Evolutionary conservation across 2,329 filamentous ascomycete genomes (phyloP).

Genomic region (Arthrobotrys pseudoclavata): DNA sequence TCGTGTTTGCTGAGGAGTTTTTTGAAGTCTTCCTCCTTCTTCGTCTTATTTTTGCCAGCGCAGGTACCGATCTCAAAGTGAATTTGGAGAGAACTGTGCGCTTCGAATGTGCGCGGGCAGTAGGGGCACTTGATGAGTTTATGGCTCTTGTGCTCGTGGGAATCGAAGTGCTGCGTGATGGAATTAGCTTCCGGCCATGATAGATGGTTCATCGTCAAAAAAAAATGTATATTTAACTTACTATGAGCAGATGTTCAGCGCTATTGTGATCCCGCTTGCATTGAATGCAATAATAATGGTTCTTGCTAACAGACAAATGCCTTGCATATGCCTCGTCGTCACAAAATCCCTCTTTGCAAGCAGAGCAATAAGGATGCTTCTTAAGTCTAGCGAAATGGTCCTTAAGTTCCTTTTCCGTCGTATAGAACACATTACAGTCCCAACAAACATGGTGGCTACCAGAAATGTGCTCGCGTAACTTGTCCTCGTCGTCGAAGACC

Average conservation of each 20-base stretch:
- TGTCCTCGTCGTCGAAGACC: conserved; percentile 49
- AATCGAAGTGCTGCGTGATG: conserved; percentile 43
- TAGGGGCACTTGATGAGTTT: conserved; percentile 56
- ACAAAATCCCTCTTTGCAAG: conserved; percentile 41
- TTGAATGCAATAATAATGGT: conserved; percentile 55
- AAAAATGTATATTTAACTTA: conserved; percentile 6
- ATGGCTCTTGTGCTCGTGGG: conserved; percentile 52
- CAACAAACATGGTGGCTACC: conserved; percentile 53
- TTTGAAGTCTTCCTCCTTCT: conserved; percentile 50
- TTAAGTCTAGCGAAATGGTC: conserved; percentile 50
- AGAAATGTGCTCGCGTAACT: conserved; percentile 44
- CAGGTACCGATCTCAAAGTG: conserved; percentile 59
- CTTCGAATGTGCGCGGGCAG: conserved; percentile 57
- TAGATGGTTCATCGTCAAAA: not conserved
- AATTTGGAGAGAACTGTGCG: conserved; percentile 54
- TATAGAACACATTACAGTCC: conserved; percentile 59
- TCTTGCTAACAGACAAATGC: conserved; percentile 53
- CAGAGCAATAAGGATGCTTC: conserved; percentile 54
- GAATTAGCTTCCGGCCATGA: not conserved
- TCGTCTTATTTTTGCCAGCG: conserved; percentile 37
- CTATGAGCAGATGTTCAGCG: conserved; percentile 48
- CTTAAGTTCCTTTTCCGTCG: conserved; percentile 55
- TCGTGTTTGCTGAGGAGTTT: conserved; percentile 35
- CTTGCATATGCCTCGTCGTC: conserved; percentile 49
- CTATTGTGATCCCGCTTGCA: conserved; percentile 58